Percentiles rank a stretch among this genome's conserved stretches.
Evolutionary conservation across 345 rosid species (phyloP).

Genomic region (Adansonia digitata): DNA sequence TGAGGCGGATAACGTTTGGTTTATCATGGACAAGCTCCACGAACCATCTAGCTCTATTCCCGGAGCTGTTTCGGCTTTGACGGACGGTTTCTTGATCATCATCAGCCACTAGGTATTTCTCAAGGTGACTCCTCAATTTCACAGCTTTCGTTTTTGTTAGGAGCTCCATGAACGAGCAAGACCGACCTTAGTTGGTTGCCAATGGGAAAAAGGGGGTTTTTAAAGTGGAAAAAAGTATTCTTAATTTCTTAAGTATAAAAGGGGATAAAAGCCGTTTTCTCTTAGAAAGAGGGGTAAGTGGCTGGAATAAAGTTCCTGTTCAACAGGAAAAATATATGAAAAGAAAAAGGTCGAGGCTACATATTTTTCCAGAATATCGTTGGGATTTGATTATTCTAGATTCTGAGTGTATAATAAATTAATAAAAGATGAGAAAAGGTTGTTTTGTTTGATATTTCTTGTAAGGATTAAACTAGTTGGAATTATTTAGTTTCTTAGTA

Average conservation of each 20-base stretch:
- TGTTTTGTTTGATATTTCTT: conserved; percentile 22
- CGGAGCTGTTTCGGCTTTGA: conserved; percentile 62
- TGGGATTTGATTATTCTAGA: background rate
- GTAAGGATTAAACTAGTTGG: conserved; percentile 1
- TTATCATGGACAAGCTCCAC: conserved; percentile 59
- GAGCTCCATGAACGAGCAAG: conserved; percentile 48
- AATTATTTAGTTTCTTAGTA: background rate
- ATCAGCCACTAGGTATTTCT: conserved; percentile 73
- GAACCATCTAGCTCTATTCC: conserved; percentile 54
- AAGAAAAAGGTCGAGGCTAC: too few species aligned
- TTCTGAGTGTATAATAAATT: background rate
- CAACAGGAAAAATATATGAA: too few species aligned
- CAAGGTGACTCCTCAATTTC: conserved; percentile 78
- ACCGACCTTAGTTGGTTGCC: background rate
- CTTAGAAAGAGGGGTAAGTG: background rate
- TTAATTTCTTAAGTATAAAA: background rate
- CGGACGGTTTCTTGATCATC: conserved; percentile 59
- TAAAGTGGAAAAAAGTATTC: background rate
- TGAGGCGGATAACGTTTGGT: conserved; percentile 39
- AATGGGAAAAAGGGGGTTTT: background rate
- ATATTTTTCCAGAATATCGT: too few species aligned
- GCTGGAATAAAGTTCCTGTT: too few species aligned
- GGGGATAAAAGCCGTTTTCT: background rate
- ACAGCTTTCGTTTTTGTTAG: conserved; percentile 57
- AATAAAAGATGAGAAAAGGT: conserved; percentile 17